Evolutionary conservation across 192 early-diverging fungal species (phyloP).

Genomic region (Dissophora globulifera): DNA sequence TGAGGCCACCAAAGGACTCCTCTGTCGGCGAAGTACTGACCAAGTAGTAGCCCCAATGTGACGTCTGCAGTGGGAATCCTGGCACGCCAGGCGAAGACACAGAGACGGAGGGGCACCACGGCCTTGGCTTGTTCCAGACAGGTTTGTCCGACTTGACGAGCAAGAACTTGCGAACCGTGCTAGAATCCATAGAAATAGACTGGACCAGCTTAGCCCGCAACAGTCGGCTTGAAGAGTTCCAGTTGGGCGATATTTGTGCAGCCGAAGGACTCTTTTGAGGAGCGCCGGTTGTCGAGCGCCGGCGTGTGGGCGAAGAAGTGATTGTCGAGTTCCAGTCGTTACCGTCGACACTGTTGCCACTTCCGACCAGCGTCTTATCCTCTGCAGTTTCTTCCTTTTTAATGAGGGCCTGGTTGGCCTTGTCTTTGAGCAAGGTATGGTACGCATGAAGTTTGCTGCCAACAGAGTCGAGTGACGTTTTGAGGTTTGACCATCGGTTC

Average conservation of each 20-base stretch:
- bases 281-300: constrained; percentile 3
- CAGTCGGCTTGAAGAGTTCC: constrained; percentile 13
- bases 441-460: constrained; percentile 25
- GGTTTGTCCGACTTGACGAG: constrained; percentile 34
- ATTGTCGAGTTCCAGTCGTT: constrained; percentile 1
- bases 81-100: constrained; percentile 29
- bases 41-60: constrained; percentile 38
- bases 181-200: constrained; percentile 35
- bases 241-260: constrained; percentile 4
- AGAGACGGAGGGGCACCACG: constrained; percentile 37
- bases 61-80: constrained; percentile 39
- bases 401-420: neutral
- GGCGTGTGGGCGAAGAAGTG: constrained; percentile 3
- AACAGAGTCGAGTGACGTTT: constrained; percentile 33
- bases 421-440: constrained; percentile 22
- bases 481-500: constrained; percentile 39
- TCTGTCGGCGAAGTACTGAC: constrained; percentile 11
- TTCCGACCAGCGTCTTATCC: constrained; percentile 13
- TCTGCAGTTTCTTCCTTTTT: constrained; percentile 29
- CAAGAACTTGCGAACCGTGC: constrained; percentile 32
- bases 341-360: constrained; percentile 21
- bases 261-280: constrained; percentile 8
- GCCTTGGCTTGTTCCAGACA: constrained; percentile 18
- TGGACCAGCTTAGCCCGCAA: constrained; percentile 31
- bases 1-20: constrained; percentile 14